phyloP scores from a whole-genome alignment of 352 stramenopile genomes.

The Detonula confervacea region DNA sequence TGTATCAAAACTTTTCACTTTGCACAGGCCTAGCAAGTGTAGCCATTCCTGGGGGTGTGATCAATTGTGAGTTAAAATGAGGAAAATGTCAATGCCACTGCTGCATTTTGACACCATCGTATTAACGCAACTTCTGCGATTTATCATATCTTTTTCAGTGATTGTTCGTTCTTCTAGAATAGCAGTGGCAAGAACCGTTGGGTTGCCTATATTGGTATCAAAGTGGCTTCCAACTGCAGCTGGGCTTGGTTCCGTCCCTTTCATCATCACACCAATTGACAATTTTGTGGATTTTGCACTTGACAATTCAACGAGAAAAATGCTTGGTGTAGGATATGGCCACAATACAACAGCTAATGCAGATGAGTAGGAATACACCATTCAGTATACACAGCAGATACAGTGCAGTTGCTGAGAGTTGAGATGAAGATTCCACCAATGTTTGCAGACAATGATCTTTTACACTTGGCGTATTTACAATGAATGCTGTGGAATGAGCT shows the following conservation, averaged over 20 bases:
- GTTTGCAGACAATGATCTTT: too few relatives aligned
- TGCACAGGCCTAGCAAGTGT: slow-evolving; percentile 64
- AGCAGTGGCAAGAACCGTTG: slow-evolving; percentile 45
- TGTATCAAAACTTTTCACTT: slow-evolving; percentile 18
- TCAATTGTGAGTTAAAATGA: slow-evolving; percentile 56
- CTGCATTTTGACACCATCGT: too few relatives aligned
- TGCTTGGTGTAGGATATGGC: background rate
- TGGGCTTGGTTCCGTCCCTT: slow-evolving; percentile 70
- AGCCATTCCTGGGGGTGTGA: slow-evolving; percentile 73
- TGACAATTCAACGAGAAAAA: slow-evolving; percentile 67
- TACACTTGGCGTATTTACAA: too few relatives aligned
- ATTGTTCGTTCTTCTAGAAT: slow-evolving; percentile 69
- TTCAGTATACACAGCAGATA: too few relatives aligned
- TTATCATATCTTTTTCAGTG: slow-evolving; percentile 6
- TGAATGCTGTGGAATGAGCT: too few relatives aligned
- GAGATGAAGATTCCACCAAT: background rate
- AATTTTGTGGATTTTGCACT: slow-evolving; percentile 69
- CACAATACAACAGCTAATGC: background rate
- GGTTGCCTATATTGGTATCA: slow-evolving; percentile 43
- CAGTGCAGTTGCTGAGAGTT: too few relatives aligned
- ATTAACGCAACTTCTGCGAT: background rate
- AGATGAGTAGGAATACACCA: too few relatives aligned
- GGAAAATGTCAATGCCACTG: background rate
- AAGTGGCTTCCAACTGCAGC: slow-evolving; percentile 69
- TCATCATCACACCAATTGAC: slow-evolving; percentile 83